Conservation (phyloP, 345 rosid genomes). For the Syzygium aromaticum region DNA sequence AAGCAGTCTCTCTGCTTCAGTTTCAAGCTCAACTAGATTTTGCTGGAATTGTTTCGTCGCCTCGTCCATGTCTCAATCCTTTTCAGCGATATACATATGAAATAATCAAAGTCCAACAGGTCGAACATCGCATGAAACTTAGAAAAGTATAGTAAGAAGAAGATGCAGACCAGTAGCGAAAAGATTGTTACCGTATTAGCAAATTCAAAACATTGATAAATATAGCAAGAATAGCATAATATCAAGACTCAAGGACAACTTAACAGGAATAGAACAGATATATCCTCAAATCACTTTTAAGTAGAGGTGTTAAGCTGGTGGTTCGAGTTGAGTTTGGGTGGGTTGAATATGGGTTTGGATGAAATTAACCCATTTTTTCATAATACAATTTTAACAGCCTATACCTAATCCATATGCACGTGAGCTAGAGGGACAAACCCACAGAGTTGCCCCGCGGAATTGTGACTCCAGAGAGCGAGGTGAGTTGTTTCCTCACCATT, state of each 20-base stretch:
- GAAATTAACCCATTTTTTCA: neutral
- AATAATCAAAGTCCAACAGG: neutral
- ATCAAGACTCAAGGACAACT: neutral
- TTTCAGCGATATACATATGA: neutral
- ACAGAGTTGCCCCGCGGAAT: no score
- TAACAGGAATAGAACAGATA: neutral
- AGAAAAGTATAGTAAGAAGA: neutral
- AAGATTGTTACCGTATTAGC: neutral
- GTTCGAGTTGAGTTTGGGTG: neutral
- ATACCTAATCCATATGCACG: neutral
- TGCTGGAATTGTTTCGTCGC: slow-evolving; percentile 38
- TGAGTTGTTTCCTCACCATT: no score
- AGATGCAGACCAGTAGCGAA: neutral
- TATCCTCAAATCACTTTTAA: neutral
- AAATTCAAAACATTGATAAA: neutral
- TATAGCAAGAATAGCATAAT: neutral
- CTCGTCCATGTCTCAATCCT: slow-evolving; percentile 39
- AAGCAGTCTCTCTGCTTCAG: slow-evolving; percentile 64
- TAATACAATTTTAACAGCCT: neutral
- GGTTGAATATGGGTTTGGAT: neutral
- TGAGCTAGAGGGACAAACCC: no score
- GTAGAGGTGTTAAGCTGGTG: neutral
- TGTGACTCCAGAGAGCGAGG: no score
- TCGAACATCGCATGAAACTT: neutral
- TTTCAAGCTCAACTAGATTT: slow-evolving; percentile 46